These are phyloP conservation scores for Mucuna pruriens DNA, from an alignment of 306 rosid species.

Conservation along the genomic window DNA sequence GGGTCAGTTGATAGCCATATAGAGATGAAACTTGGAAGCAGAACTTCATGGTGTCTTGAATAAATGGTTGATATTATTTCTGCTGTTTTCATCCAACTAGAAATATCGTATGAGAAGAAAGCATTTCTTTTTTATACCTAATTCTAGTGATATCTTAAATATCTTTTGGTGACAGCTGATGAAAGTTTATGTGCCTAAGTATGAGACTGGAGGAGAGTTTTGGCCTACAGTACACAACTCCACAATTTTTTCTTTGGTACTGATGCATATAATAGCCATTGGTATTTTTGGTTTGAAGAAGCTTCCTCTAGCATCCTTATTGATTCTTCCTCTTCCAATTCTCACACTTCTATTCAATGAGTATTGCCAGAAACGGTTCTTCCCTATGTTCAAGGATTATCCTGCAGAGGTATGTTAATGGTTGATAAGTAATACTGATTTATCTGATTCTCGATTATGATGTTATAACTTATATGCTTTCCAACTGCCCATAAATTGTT, in stretches of 20 bases:
- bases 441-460: neutral
- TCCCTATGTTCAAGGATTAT: slow-evolving; percentile 60
- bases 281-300: slow-evolving; percentile 80
- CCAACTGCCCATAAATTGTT: neutral
- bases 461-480: neutral
- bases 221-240: slow-evolving; percentile 81
- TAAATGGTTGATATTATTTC: neutral
- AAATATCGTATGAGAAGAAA: no score
- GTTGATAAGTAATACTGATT: neutral
- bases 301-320: slow-evolving; percentile 65
- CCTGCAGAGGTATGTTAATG: slow-evolving; percentile 65
- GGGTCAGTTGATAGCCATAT: slow-evolving; percentile 14
- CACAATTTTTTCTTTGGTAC: slow-evolving; percentile 70
- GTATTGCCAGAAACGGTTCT: slow-evolving; percentile 73
- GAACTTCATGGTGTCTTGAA: slow-evolving; percentile 15
- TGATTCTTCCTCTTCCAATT: slow-evolving; percentile 77
- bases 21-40: slow-evolving; percentile 16
- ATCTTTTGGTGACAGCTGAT: slow-evolving; percentile 56
- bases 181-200: slow-evolving; percentile 74
- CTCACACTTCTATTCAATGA: slow-evolving; percentile 82
- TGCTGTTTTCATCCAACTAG: no score
- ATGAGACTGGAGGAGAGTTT: slow-evolving; percentile 70
- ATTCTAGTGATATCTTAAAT: slow-evolving; percentile 22
- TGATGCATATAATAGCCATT: slow-evolving; percentile 85
- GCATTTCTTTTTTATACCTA: slow-evolving; percentile 21